Conservation (phyloP, 2,329 filamentous ascomycete genomes). For the Colletotrichum eleusines region DNA sequence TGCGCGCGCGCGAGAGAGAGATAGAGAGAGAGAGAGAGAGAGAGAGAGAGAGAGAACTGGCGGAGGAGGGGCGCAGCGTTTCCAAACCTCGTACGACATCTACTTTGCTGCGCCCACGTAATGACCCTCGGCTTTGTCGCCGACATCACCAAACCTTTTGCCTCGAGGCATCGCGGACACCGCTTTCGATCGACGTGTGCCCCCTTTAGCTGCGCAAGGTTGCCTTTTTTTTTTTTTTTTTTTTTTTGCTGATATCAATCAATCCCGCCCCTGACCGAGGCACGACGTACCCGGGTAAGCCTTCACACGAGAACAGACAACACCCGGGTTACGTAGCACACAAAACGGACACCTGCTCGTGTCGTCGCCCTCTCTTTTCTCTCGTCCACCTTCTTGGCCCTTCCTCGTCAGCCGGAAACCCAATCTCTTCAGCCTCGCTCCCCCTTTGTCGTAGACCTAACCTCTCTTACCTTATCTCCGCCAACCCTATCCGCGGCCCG, state of each 20-base stretch:
- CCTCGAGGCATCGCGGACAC: not conserved
- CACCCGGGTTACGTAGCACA: not conserved
- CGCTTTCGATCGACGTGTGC: slow-evolving; percentile 1
- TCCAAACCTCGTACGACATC: slow-evolving; percentile 12
- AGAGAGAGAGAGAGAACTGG: not conserved
- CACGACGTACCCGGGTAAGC: not conserved
- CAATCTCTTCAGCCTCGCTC: not conserved
- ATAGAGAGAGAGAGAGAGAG: not conserved
- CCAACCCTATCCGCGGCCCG: not conserved
- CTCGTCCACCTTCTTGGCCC: slow-evolving; percentile 9
- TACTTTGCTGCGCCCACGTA: not conserved
- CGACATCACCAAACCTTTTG: not conserved
- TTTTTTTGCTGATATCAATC: no score
- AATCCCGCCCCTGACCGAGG: no score
- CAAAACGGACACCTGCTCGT: slow-evolving; percentile 1
- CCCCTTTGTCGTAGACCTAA: not conserved
- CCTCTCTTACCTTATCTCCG: not conserved
- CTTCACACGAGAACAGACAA: not conserved
- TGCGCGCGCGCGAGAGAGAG: no score
- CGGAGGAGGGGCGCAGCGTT: slow-evolving; percentile 22
- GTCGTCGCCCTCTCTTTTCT: not conserved
- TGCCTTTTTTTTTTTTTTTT: no score
- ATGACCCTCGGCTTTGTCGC: not conserved
- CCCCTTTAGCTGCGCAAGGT: slow-evolving; percentile 19
- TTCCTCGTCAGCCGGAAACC: not conserved